Conservation (phyloP, 2,329 filamentous ascomycete genomes). For the Fusarium marasasianum region DNA sequence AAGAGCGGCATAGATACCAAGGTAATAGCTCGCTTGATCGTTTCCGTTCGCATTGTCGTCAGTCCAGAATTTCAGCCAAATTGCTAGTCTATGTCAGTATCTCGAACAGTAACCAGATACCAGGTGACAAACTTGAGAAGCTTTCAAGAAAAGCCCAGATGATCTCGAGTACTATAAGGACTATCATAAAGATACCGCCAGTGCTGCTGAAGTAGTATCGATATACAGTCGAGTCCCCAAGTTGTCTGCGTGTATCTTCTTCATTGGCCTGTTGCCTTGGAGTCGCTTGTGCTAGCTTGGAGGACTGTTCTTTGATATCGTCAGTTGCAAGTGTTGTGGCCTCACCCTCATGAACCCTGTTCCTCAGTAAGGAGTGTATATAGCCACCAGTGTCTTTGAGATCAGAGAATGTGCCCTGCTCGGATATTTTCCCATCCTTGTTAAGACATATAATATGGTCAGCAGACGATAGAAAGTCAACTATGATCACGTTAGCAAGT, state of each 20-base stretch:
- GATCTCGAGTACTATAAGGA: slow-evolving; percentile 37
- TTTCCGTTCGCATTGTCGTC: slow-evolving; percentile 29
- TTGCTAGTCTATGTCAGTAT: slow-evolving; percentile 25
- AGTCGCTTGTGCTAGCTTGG: slow-evolving; percentile 7
- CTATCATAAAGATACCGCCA: slow-evolving; percentile 31
- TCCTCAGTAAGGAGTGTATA: slow-evolving; percentile 1
- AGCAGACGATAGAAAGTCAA: slow-evolving; percentile 42
- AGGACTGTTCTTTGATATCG: neutral
- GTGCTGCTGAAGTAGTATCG: slow-evolving; percentile 45
- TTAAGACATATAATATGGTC: slow-evolving; percentile 38
- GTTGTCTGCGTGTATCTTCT: slow-evolving; percentile 41
- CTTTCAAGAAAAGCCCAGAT: slow-evolving; percentile 42
- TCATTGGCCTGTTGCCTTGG: neutral
- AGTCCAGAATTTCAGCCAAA: slow-evolving; percentile 48
- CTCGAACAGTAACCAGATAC: neutral
- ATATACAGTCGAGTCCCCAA: slow-evolving; percentile 44
- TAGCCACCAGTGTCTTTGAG: slow-evolving; percentile 22
- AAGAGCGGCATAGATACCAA: slow-evolving; percentile 40
- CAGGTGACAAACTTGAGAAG: slow-evolving; percentile 42
- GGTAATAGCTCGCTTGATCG: slow-evolving; percentile 28
- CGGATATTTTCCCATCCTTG: slow-evolving; percentile 26
- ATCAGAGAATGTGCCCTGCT: slow-evolving; percentile 47
- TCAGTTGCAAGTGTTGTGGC: neutral
- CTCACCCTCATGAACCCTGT: neutral
- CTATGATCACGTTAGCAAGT: slow-evolving; percentile 33